Conservation (phyloP, 139 green algal genomes). For the Chlamydomonas sp. region DNA sequence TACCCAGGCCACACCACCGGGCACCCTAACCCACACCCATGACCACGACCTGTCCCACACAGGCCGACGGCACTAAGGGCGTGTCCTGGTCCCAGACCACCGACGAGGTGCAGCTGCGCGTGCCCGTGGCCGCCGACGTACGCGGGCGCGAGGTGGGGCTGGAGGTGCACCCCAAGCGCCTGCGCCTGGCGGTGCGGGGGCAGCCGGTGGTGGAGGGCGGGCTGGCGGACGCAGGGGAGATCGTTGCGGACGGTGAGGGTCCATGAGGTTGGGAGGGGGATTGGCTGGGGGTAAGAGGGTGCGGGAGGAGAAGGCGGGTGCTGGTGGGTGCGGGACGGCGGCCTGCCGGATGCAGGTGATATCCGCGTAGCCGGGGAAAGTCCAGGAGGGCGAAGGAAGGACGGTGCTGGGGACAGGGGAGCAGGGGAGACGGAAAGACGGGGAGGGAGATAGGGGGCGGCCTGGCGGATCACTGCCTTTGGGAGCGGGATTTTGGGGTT, state of each 20-base stretch:
- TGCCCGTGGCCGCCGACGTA: slow-evolving; percentile 50
- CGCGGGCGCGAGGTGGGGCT: slow-evolving; percentile 25
- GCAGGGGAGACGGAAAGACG: too few species aligned
- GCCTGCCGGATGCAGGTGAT: too few species aligned
- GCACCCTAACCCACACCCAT: background rate
- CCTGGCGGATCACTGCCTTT: too few species aligned
- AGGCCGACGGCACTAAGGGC: background rate
- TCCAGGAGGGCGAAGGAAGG: too few species aligned
- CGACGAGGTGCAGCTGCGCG: slow-evolving; percentile 52
- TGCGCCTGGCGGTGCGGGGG: slow-evolving; percentile 23
- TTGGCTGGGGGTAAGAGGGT: too few species aligned
- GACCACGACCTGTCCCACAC: background rate
- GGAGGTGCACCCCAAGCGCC: slow-evolving; percentile 45
- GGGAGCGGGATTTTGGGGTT: too few species aligned
- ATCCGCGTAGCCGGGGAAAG: too few species aligned
- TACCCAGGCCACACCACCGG: background rate
- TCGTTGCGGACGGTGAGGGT: slow-evolving; percentile 11
- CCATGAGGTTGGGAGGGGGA: too few species aligned
- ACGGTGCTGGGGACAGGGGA: too few species aligned
- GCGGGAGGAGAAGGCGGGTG: too few species aligned
- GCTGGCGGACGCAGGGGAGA: slow-evolving; percentile 38
- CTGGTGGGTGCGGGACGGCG: too few species aligned
- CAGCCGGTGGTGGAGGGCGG: slow-evolving; percentile 38
- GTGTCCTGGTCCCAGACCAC: slow-evolving; percentile 48
- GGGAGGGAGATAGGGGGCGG: too few species aligned